A percentile compares a stretch with the other conserved stretches of the same genome.
Conservation (phyloP, 2,329 filamentous ascomycete genomes). For the Dendryphion nanum region DNA sequence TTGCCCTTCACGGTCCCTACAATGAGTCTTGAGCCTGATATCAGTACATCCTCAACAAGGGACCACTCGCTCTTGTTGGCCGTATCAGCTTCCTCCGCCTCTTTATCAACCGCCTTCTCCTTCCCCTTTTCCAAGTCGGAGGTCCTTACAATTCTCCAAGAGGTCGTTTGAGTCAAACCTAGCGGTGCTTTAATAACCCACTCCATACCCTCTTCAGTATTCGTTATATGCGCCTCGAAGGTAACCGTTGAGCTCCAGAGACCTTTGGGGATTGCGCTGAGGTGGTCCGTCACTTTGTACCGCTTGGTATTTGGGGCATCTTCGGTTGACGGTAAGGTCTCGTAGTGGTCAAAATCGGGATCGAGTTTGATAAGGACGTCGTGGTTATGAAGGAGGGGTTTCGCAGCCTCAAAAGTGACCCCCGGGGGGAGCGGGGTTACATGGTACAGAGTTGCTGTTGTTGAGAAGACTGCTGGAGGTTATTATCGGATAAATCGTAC, state of each 20-base stretch:
- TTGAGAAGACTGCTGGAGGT: conserved; percentile 24
- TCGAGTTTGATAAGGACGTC: conserved; percentile 38
- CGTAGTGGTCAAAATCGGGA: conserved; percentile 35
- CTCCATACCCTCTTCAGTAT: conserved; percentile 31
- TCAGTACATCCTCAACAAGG: conserved; percentile 38
- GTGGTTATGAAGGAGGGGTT: conserved; percentile 32
- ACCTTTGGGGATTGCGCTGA: conserved; percentile 35
- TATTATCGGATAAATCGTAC: neutral
- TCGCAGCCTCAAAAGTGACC: conserved; percentile 18
- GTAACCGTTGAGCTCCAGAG: conserved; percentile 37
- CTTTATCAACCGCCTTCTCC: conserved; percentile 11
- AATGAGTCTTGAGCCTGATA: conserved; percentile 31
- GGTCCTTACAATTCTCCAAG: conserved; percentile 27
- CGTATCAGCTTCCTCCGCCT: conserved; percentile 6
- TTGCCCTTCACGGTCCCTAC: conserved; percentile 36
- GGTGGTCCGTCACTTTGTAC: conserved; percentile 38
- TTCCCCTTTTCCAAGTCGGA: conserved; percentile 14
- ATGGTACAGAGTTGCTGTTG: conserved; percentile 33
- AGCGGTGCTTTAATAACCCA: conserved; percentile 38
- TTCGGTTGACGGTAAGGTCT: conserved; percentile 18
- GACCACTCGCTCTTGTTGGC: conserved; percentile 25
- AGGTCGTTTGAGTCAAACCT: conserved; percentile 31
- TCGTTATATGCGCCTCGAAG: conserved; percentile 34
- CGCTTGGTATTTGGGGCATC: conserved; percentile 27
- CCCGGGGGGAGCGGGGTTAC: conserved; percentile 29